Conservation (phyloP, 495 filamentous ascomycete species). For the Parmelia sp. region DNA sequence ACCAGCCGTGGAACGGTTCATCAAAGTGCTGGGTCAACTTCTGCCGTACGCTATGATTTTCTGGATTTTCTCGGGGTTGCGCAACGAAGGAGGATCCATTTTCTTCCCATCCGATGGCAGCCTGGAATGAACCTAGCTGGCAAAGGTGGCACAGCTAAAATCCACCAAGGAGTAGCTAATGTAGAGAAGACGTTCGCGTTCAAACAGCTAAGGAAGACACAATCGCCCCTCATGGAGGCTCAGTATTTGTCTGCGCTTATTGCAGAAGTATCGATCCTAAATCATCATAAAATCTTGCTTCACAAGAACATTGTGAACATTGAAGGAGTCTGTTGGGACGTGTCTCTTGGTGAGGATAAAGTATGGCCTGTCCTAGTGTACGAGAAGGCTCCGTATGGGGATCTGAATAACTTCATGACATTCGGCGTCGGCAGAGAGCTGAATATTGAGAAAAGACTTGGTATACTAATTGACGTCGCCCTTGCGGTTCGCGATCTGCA, state of each 20-base stretch:
- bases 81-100: conserved; percentile 17
- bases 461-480: conserved; percentile 19
- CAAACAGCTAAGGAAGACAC: conserved; percentile 16
- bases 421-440: conserved; percentile 11
- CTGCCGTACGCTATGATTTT: conserved; percentile 15
- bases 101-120: conserved; percentile 25
- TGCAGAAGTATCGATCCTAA: conserved; percentile 18
- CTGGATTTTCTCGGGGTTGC: conserved; percentile 19
- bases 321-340: conserved; percentile 26
- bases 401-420: conserved; percentile 22
- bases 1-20: neutral
- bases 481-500: conserved; percentile 24
- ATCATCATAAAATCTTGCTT: conserved; percentile 13
- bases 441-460: conserved; percentile 16
- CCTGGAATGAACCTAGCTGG: conserved; percentile 12
- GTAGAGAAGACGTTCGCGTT: conserved; percentile 22
- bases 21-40: conserved; percentile 10
- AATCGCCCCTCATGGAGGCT: neutral
- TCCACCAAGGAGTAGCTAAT: conserved; percentile 18
- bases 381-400: conserved; percentile 23
- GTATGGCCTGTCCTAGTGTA: conserved; percentile 27
- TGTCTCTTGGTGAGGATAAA: conserved; percentile 6
- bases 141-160: conserved; percentile 16
- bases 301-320: conserved; percentile 22
- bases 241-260: conserved; percentile 6